phyloP scores from a whole-genome alignment of 345 rosid species.

The Eucalyptus curtisii region DNA sequence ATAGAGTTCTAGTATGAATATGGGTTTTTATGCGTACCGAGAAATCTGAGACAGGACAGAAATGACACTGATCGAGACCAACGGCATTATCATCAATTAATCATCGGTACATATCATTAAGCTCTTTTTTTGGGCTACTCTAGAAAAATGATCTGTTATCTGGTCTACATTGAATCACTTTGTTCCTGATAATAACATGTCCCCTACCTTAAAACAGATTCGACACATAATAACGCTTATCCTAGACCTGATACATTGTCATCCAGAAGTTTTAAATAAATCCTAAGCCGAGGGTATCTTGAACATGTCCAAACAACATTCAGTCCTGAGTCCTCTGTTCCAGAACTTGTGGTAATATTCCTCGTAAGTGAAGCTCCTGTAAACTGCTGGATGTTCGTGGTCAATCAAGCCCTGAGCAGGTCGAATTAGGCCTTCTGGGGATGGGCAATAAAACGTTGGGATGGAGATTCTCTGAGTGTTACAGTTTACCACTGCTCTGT shows the following conservation, averaged over 20 bases:
- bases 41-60: not conserved
- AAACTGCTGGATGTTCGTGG: slow-evolving; percentile 8
- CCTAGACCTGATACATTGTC: no score
- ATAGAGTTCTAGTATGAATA: not conserved
- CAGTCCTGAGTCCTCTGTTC: slow-evolving; percentile 40
- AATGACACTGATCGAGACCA: not conserved
- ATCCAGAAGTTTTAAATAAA: no score
- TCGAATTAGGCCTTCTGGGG: slow-evolving; percentile 17
- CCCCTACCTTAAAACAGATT: no score
- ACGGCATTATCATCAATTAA: not conserved
- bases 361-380: slow-evolving; percentile 14
- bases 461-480: slow-evolving; percentile 20
- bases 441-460: slow-evolving; percentile 34
- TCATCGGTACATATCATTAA: no score
- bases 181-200: no score
- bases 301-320: slow-evolving; percentile 53
- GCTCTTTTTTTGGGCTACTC: no score
- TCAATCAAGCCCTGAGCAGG: slow-evolving; percentile 15
- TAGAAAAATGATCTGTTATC: no score
- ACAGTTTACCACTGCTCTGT: slow-evolving; percentile 29
- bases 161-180: no score
- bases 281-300: not conserved
- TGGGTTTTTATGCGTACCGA: not conserved
- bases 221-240: fast-evolving
- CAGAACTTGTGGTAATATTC: slow-evolving; percentile 60